Evolutionary conservation across 2,329 filamentous ascomycete species (phyloP), one percentile per base, ranked within the genome.

Genomic region (Diaporthe vexans): DNA sequence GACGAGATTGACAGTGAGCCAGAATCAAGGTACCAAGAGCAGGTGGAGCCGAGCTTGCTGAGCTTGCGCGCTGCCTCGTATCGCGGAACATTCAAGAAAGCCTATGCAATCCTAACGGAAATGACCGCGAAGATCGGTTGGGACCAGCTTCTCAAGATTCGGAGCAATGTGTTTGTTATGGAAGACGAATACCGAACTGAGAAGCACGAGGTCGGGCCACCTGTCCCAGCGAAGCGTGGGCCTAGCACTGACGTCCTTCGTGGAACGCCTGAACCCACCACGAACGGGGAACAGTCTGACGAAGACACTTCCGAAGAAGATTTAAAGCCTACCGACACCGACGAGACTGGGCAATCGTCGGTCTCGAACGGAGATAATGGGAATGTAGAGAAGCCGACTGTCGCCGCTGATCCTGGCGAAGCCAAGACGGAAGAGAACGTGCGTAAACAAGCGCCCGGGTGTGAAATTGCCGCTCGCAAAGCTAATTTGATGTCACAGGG

Each of bases 131-230:
- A 97, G 84, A 98, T 99, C 79, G 97, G 97, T 52, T 99, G 97
- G 97, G 97, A 99, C 79, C 95, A 98, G 81, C 88, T 99, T 29
- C 87, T 99, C 69, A 97, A 95, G 83, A 98, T 97, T 80, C 91
- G 97, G 78, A 98, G 96, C 85, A 95, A 96, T 76, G 97, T 99
- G 1, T 99, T 99, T 79, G 97, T 99, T 65, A 99, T 99, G 97
- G 97, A 99, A 82, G 97, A 99, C 81, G 97, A 99, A 83, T 99
- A 99, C 82, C 92, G 97, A 65, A 94, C 93, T 73, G 97, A 98
- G 84, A 94, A 94, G 83, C 92, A 94, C 73, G 91, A 92, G 76
- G 83, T 87, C 33, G 85, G 85, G 24, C 84, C 86, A 65, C 81
- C 85, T 21, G 80, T 83, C 59, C 80, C 85, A 74, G 83, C 84